A percentile compares a stretch with the other conserved stretches of the same genome.
phyloP scores from a whole-genome alignment of 2,329 filamentous ascomycete genomes.

The Aureobasidium sp. region DNA sequence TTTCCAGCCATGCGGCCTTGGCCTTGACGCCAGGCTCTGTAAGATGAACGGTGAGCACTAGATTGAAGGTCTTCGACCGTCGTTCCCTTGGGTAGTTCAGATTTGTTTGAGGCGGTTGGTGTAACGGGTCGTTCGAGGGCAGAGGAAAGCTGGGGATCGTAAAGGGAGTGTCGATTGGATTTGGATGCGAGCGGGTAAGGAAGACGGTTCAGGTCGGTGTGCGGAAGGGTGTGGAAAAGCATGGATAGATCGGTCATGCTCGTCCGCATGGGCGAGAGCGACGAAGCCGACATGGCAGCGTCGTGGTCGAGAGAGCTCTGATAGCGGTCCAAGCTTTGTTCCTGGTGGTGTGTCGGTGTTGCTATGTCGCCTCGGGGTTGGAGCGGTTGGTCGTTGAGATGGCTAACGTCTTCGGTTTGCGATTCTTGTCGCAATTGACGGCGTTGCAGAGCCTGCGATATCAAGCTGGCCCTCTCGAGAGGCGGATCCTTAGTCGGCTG shows the following conservation, averaged over 20 bases:
- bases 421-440: not conserved
- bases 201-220: not conserved
- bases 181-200: not conserved
- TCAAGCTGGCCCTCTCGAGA: not conserved
- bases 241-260: constrained; percentile 9
- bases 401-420: not conserved
- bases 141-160: not conserved
- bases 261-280: constrained; percentile 4
- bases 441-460: not conserved
- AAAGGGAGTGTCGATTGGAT: constrained; percentile 4
- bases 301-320: not conserved
- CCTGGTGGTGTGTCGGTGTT: not conserved
- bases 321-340: not conserved
- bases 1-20: constrained; percentile 33
- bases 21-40: constrained; percentile 41
- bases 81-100: not conserved
- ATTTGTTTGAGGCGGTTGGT: not conserved
- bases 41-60: constrained; percentile 36
- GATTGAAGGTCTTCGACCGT: constrained; percentile 15
- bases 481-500: not conserved
- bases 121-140: constrained; percentile 2
- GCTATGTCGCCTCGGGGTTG: not conserved
- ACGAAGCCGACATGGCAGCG: not conserved
- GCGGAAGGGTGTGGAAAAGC: constrained; percentile 9
- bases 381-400: not conserved